Conservation (phyloP, 805 yeast species). For the Ogataea chonburiensis region DNA sequence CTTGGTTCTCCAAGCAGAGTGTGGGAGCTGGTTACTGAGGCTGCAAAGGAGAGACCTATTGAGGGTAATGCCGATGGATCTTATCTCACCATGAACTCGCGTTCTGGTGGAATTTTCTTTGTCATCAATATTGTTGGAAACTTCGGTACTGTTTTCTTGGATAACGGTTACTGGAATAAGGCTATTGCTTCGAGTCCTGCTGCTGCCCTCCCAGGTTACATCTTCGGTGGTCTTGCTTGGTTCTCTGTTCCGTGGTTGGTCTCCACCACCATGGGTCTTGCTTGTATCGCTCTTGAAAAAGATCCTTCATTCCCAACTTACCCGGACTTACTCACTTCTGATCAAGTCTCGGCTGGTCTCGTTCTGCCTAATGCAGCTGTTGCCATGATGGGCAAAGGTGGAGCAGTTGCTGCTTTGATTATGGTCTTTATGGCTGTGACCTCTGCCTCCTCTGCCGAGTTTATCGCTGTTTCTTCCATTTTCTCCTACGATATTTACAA, state of each 20-base stretch:
- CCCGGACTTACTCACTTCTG: constrained; percentile 62
- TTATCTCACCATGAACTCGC: constrained; percentile 82
- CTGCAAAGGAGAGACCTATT: constrained; percentile 62
- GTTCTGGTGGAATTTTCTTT: constrained; percentile 84
- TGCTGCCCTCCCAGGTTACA: constrained; percentile 84
- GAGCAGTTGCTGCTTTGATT: constrained; percentile 78
- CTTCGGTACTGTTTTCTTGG: constrained; percentile 36
- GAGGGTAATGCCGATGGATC: constrained; percentile 83
- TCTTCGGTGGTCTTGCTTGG: constrained; percentile 88
- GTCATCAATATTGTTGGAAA: constrained; percentile 87
- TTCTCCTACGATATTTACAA: constrained; percentile 85
- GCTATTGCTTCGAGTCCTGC: constrained; percentile 62
- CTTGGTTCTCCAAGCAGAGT: constrained; percentile 83
- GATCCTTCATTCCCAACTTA: constrained; percentile 77
- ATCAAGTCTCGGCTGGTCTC: constrained; percentile 78
- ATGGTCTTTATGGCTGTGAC: constrained; percentile 91
- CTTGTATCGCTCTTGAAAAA: constrained; percentile 70
- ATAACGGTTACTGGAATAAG: constrained; percentile 36
- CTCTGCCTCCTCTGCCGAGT: constrained; percentile 88
- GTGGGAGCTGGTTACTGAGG: constrained; percentile 67
- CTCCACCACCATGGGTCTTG: constrained; percentile 86
- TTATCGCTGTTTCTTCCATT: constrained; percentile 83
- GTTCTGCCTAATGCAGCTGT: constrained; percentile 78
- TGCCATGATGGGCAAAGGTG: constrained; percentile 82
- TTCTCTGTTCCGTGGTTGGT: constrained; percentile 83